Base-by-base conservation (phyloP, 768 basidiomycete species). In the Hygrophorus pudorinus region DNA sequence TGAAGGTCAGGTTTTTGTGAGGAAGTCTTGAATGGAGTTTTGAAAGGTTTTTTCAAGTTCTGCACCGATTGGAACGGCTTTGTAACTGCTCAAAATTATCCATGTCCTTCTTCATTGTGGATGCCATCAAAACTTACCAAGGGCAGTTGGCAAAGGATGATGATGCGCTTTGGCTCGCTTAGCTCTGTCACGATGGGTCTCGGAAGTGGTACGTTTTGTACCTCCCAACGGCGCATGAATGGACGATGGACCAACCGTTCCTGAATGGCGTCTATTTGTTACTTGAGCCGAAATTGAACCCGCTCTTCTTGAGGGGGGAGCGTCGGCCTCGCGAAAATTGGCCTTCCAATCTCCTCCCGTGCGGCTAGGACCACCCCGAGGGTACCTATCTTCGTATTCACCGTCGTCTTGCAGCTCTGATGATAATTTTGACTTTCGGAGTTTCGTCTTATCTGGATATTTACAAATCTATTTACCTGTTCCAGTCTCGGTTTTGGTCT, bases 371-470 rank as follows among this genome's bases (percentile, higher is more conserved):
- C 44, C 44, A 31, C 45, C 44, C n/a, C 28, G 12, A 27, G 18
- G 33, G n/a, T 44, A 38, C 28, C 42, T 33, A 33, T 21, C 44
- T 13, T 30, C 33, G 17, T 30, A 27, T 20, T 31, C 29, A 27
- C 30, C 33, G 3, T 17, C 20, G 24, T 24, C 24, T 63, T n/a
- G n/a, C n/a, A n/a, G 61, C 36, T 56, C 52, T 1, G 66, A 58
- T 0, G 78, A 73, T 3, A 88, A 66, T n/a, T 69, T 71, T 18
- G 50, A 54, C 45, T 73, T 70, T 20, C 71, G 70, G 2, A 57
- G 62, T 41, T 58, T 67, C 0, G 76, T 73, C 62, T 80, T 87
- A 17, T 79, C 79, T 0, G 85, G 82, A 49, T 78, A 78, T 60
- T 83, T 86, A 64, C 88, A 90, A 2, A 87, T 71, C 87, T 89